These are phyloP conservation scores for Helianthus annuus DNA, from an alignment of 129 eudicot species.

Conservation along the genomic window DNA sequence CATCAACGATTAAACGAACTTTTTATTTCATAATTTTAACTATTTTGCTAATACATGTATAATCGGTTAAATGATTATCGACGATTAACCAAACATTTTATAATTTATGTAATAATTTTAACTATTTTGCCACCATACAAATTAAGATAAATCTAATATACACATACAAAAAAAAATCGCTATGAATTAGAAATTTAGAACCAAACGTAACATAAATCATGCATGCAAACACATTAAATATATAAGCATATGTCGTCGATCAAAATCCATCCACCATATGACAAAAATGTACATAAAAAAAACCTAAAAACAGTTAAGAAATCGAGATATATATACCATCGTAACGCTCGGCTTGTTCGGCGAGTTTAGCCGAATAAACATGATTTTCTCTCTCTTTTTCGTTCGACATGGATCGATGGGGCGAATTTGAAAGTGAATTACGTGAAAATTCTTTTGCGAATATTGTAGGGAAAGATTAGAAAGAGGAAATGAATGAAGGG, in stretches of 20 bases:
- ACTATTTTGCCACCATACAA: neutral
- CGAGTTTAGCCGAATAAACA: constrained; percentile 90
- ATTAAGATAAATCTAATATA: constrained; percentile 1
- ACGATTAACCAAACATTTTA: neutral
- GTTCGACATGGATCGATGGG: constrained; percentile 43
- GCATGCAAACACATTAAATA: neutral
- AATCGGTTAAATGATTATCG: too few species aligned
- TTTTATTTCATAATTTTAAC: neutral
- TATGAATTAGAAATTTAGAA: neutral
- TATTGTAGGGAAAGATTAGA: neutral
- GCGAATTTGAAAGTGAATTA: neutral
- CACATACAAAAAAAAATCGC: neutral
- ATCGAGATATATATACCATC: constrained; percentile 48
- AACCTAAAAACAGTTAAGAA: constrained; percentile 1
- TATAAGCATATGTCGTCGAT: neutral
- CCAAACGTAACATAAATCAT: neutral
- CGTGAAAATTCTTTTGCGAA: neutral
- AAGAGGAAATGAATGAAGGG: constrained; percentile 23
- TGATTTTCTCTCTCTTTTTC: constrained; percentile 88
- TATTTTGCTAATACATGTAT: neutral
- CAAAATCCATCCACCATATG: neutral
- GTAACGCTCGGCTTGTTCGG: constrained; percentile 98
- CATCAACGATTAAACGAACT: neutral
- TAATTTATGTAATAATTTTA: neutral
- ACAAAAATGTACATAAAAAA: constrained; percentile 9